Percentiles rank a stretch among this genome's conserved stretches.
These are phyloP conservation scores for Flammula alnicola DNA, from an alignment of 1,284 basidiomycete species.

Conservation along the genomic window DNA sequence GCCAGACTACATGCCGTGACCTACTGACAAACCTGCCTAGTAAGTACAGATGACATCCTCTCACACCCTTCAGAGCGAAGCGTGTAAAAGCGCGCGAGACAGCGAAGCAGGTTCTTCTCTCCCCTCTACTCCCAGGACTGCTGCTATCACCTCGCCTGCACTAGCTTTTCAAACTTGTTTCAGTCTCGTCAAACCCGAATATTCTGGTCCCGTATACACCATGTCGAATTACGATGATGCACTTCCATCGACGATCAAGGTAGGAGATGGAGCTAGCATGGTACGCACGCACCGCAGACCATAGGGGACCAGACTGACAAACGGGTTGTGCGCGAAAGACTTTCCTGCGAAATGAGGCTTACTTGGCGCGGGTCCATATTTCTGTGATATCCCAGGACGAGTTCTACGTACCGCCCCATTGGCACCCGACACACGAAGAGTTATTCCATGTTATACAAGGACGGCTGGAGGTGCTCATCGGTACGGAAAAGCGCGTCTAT, in stretches of 20 bases:
- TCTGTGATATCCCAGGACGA: slow-evolving; percentile 9
- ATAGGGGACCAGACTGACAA: neutral
- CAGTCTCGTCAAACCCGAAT: too few relatives aligned
- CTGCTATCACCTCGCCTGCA: too few relatives aligned
- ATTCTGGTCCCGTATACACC: too few relatives aligned
- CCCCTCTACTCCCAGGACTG: too few relatives aligned
- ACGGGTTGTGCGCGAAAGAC: slow-evolving; percentile 9
- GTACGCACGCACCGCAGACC: neutral
- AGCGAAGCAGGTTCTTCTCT: too few relatives aligned
- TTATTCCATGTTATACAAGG: slow-evolving; percentile 35
- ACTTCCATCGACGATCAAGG: slow-evolving; percentile 9
- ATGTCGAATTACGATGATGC: neutral
- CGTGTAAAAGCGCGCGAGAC: too few relatives aligned
- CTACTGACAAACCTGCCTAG: too few relatives aligned
- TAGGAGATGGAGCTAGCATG: slow-evolving; percentile 12
- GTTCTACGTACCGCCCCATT: slow-evolving; percentile 32
- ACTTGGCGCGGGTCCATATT: slow-evolving; percentile 16
- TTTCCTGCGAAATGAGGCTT: slow-evolving; percentile 19
- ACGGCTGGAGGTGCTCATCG: slow-evolving; percentile 32
- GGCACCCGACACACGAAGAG: slow-evolving; percentile 39
- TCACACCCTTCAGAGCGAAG: too few relatives aligned
- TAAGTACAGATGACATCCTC: too few relatives aligned
- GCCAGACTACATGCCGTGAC: too few relatives aligned
- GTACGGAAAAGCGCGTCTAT: slow-evolving; percentile 25
- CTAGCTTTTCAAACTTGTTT: too few relatives aligned